Percentiles rank a stretch among this genome's conserved stretches.
These are phyloP conservation scores for Mortierella sp. DNA, from an alignment of 371 early-diverging fungal species.

Conservation along the genomic window DNA sequence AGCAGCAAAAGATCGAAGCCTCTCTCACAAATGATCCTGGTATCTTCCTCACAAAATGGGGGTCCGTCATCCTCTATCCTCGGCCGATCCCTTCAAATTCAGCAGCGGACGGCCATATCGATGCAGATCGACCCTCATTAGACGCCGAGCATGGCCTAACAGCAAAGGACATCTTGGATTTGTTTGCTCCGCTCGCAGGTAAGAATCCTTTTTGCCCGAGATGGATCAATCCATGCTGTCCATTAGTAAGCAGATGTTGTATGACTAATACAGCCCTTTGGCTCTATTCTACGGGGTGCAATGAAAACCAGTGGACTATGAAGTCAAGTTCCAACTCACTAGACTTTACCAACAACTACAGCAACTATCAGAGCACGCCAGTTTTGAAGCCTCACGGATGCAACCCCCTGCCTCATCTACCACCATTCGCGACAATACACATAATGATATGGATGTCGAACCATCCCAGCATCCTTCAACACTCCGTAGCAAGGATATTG, in stretches of 20 bases:
- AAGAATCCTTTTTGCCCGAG: not conserved
- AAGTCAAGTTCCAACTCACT: constrained; percentile 38
- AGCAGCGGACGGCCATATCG: not conserved
- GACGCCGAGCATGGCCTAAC: not conserved
- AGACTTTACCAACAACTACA: constrained; percentile 40
- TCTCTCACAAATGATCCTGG: constrained; percentile 29
- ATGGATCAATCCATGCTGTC: too few relatives aligned
- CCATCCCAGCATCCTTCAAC: not conserved
- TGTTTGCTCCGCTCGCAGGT: constrained; percentile 41
- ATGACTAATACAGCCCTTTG: too few relatives aligned
- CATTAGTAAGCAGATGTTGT: not conserved
- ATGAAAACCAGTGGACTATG: constrained; percentile 17
- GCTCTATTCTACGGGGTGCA: too few relatives aligned
- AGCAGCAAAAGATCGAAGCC: constrained; percentile 32
- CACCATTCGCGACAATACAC: not conserved
- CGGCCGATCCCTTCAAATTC: constrained; percentile 5
- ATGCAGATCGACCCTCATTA: not conserved
- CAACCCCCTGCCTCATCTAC: not conserved
- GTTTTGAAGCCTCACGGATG: constrained; percentile 10
- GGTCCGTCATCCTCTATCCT: constrained; percentile 50
- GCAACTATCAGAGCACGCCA: constrained; percentile 27
- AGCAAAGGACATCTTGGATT: constrained; percentile 30
- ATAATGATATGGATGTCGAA: constrained; percentile 13
- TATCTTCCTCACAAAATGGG: constrained; percentile 52
- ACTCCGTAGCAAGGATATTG: not conserved